Evolutionary conservation across 768 basidiomycete genomes (phyloP), one percentile per base, ranked within the genome.

Genomic region (Rhodotorula sphaerocarpa): DNA sequence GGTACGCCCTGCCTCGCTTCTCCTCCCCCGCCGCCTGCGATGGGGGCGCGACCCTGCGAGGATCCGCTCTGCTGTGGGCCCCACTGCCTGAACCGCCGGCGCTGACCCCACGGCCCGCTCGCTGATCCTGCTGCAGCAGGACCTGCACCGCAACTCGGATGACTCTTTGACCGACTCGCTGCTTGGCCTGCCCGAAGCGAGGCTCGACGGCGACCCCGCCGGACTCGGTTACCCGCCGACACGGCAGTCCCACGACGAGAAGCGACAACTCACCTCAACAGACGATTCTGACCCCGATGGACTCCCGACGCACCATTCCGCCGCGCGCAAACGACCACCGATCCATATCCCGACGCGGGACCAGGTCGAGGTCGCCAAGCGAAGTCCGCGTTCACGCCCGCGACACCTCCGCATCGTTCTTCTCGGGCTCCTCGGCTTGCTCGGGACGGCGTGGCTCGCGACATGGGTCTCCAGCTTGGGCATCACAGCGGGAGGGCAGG

Each of bases 391-490:
- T 0, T 3, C 14, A n/a, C n/a, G 59, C 18, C 20, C 30, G 7
- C 27, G 36, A 20, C 55, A 61, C 27, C 5, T 12, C 16, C 11
- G 23, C 11, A 7, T 52, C 18, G 45, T 65, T 45, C 5, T 39
- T 1, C n/a, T 18, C 12, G 65, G 65, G 3, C 43, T 61, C 18
- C 5, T 50, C 14, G 14, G 10, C 25, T 31, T 66, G 2, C 31
- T 66, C 0, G 25, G 23, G 21, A 10, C 41, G 21, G 59, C 59
- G 3, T 66, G 27, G 5, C 15, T 5, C 9, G 1, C 43, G 34
- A 59, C 56, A 3, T 50, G 36, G 16, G 3, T 67, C 14, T 27
- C 59, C 5, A 25, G 30, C 21, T 23, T 62, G 21, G 54, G 48
- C 7, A 59, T 57, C 3, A 39, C 57, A 30, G 62, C 59, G 12